Evolutionary conservation across 345 rosid species (phyloP).

Genomic region (Raphanus raphanistrum): DNA sequence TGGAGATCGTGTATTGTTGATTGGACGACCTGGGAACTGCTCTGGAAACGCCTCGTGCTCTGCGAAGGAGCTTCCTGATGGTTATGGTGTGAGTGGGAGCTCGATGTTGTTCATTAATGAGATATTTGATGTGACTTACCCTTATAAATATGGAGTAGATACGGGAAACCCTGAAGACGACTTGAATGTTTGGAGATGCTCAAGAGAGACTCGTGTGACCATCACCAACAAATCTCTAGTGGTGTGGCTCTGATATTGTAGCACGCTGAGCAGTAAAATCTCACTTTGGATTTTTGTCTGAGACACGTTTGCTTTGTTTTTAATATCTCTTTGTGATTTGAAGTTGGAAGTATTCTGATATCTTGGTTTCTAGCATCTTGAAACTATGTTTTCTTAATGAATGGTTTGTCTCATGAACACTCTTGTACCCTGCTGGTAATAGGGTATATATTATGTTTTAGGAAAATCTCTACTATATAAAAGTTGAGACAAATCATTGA

Average conservation of each 20-base stretch:
- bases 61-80: conserved; percentile 7
- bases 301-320: not conserved
- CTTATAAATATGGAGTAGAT: not conserved
- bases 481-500: too few species aligned
- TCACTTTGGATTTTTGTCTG: too few species aligned
- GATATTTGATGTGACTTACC: not conserved
- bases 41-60: not conserved
- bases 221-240: not conserved
- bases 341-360: too few species aligned
- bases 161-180: not conserved
- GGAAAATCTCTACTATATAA: too few species aligned
- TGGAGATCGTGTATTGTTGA: not conserved
- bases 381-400: too few species aligned
- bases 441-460: too few species aligned
- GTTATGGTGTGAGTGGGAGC: conserved; percentile 17
- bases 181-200: not conserved
- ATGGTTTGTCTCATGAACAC: too few species aligned
- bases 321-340: not conserved
- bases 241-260: not conserved
- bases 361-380: too few species aligned
- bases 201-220: not conserved
- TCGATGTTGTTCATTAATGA: not conserved
- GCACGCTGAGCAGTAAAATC: not conserved
- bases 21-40: not conserved
- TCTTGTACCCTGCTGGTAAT: too few species aligned